These are phyloP conservation scores for Glonium stellatum DNA, from an alignment of 495 filamentous ascomycete species.

Conservation along the genomic window DNA sequence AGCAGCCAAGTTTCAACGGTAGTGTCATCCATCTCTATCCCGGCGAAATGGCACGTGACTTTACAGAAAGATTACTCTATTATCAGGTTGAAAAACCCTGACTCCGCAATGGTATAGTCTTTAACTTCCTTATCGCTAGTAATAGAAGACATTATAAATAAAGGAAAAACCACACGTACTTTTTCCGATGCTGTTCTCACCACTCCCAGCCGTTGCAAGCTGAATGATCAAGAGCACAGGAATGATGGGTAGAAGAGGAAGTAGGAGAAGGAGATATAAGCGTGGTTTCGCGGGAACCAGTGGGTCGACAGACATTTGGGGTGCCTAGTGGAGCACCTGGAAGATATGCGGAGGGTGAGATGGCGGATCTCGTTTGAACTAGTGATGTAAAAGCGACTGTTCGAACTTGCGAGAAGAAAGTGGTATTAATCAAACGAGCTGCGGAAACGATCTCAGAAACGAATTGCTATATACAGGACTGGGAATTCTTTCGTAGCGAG, in stretches of 20 bases:
- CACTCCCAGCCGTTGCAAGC: neutral
- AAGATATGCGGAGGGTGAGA: too few species aligned
- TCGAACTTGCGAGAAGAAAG: too few species aligned
- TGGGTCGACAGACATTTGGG: neutral
- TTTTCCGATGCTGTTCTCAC: neutral
- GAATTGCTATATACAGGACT: too few species aligned
- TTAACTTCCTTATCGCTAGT: neutral
- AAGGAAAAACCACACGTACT: neutral
- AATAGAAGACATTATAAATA: neutral
- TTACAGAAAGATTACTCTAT: neutral
- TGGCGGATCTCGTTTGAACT: too few species aligned
- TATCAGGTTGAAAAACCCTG: neutral
- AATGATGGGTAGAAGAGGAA: conserved; percentile 1
- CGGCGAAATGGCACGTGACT: neutral
- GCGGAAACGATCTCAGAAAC: too few species aligned
- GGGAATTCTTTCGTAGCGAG: too few species aligned
- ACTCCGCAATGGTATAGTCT: neutral
- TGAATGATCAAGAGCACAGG: conserved; percentile 1
- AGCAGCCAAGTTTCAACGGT: neutral
- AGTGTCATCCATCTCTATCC: neutral
- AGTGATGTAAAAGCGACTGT: too few species aligned
- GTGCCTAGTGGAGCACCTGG: too few species aligned
- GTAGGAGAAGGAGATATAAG: neutral
- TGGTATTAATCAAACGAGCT: too few species aligned
- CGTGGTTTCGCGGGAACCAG: neutral